phyloP scores from a whole-genome alignment of 345 rosid species.

The Leavenworthia alabamica region DNA sequence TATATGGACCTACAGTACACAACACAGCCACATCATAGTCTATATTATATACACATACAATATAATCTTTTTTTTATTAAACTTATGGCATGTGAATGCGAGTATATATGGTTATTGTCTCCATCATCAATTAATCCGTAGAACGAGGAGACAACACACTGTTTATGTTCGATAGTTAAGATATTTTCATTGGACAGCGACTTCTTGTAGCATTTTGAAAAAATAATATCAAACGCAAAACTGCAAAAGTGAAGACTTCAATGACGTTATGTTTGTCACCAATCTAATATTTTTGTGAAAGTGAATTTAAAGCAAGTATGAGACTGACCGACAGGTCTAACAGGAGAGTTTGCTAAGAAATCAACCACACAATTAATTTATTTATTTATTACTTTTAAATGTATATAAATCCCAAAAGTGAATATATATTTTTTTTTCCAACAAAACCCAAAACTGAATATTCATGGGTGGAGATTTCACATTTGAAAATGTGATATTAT shows the following conservation, averaged over 20 bases:
- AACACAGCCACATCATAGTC: background rate
- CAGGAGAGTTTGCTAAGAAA: background rate
- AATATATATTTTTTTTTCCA: too few relatives aligned
- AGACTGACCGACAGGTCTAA: background rate
- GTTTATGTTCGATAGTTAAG: background rate
- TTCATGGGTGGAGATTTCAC: background rate
- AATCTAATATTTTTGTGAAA: background rate
- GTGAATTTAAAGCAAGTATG: background rate
- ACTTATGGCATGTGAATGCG: slow-evolving; percentile 1
- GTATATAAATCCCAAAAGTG: background rate
- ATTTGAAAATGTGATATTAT: background rate
- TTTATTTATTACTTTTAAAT: background rate
- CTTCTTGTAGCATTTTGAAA: background rate
- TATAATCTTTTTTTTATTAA: background rate
- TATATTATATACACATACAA: background rate
- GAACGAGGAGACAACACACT: background rate
- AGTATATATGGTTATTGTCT: slow-evolving; percentile 11
- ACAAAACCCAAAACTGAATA: too few relatives aligned
- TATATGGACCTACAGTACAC: background rate
- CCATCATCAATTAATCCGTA: slow-evolving; percentile 8
- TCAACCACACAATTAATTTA: background rate
- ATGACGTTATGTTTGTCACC: background rate
- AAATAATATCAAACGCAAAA: background rate
- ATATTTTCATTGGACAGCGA: background rate
- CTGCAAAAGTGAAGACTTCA: background rate